Base-by-base conservation (phyloP, 768 basidiomycete genomes). In the Jaapia argillacea region DNA sequence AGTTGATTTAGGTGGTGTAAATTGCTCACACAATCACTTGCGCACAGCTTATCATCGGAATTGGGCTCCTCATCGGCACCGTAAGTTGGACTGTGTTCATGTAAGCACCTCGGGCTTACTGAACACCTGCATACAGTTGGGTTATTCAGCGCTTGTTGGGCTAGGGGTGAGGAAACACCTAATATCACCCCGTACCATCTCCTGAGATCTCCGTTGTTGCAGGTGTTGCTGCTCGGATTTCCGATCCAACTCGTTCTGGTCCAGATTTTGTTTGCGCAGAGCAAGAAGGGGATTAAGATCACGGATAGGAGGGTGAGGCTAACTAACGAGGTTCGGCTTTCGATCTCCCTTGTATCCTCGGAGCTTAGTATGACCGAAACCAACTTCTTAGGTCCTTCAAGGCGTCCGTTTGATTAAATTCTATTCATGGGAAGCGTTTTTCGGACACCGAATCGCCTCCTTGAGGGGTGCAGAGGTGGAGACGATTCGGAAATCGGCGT, bases 341-440 rank as follows among this genome's bases (percentile, higher is more conserved):
- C 24, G 5, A 22, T 16, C 5, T 6, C 21, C 14, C 3, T 12
- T 10, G 5, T 2, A 36, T 24, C 20, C 22, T 36, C 31, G 37
- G 13, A 7, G 13, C 7, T 38, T 10, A 33, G 31, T 38, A 13
- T 13, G 10, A 7, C 37, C 7, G 7, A 38, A 10, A 38, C 7
- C 20, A 6, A 21, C 37, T 6, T 36, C 39, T 43, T 47, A 75
- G 64, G 70, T 85, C 2, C 59, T 87, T 12, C 77, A 79, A 56
- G 77, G 77, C 33, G 80, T 84, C 44, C 70, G 81, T 3, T 65
- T 81, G 4, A 68, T 84, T 51, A 84, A 84, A 58, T 61, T 70
- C 23, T 81, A 77, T 52, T 74, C 74, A 0, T 81, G 76, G 71
- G 78, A 78, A 52, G 44, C 47, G 10, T 75, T 75, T 46, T 78